Evolutionary conservation across 306 rosid species (phyloP).

Genomic region (Quercus engelmannii): DNA sequence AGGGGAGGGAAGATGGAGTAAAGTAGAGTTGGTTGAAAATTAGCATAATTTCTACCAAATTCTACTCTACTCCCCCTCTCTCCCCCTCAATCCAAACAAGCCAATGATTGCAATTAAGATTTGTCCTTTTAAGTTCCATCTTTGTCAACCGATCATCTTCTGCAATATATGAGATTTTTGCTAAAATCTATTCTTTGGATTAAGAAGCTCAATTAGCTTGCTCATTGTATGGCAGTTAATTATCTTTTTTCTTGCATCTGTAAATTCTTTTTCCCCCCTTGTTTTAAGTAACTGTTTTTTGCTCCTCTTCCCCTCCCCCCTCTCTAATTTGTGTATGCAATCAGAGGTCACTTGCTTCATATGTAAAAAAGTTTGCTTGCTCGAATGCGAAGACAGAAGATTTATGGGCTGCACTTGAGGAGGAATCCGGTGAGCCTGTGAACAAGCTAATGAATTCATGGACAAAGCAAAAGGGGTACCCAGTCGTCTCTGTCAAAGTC

Average conservation of each 20-base stretch:
- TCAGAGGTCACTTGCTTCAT: slow-evolving; percentile 91
- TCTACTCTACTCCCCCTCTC: too few species aligned
- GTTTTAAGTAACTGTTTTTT: background rate
- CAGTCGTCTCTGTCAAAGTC: slow-evolving; percentile 69
- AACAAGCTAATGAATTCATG: slow-evolving; percentile 83
- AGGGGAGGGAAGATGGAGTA: too few species aligned
- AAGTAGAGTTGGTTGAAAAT: too few species aligned
- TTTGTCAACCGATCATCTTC: background rate
- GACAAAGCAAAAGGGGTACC: slow-evolving; percentile 94
- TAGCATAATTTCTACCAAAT: too few species aligned
- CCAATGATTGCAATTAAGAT: background rate
- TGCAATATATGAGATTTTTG: background rate
- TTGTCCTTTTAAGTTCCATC: background rate
- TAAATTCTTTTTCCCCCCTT: background rate
- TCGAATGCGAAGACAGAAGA: slow-evolving; percentile 89
- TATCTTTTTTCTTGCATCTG: background rate
- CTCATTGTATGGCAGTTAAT: background rate
- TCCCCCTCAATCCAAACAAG: too few species aligned
- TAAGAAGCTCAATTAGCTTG: background rate
- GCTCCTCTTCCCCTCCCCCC: background rate
- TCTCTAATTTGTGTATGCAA: slow-evolving; percentile 5
- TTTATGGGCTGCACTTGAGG: slow-evolving; percentile 92
- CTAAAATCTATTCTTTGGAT: background rate
- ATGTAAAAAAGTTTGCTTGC: slow-evolving; percentile 66
- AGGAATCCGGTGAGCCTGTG: slow-evolving; percentile 88